A percentile compares a stretch with the other conserved stretches of the same genome.
These are phyloP conservation scores for Elongisporangium anandrum DNA, from an alignment of 352 stramenopile genomes.

Conservation along the genomic window DNA sequence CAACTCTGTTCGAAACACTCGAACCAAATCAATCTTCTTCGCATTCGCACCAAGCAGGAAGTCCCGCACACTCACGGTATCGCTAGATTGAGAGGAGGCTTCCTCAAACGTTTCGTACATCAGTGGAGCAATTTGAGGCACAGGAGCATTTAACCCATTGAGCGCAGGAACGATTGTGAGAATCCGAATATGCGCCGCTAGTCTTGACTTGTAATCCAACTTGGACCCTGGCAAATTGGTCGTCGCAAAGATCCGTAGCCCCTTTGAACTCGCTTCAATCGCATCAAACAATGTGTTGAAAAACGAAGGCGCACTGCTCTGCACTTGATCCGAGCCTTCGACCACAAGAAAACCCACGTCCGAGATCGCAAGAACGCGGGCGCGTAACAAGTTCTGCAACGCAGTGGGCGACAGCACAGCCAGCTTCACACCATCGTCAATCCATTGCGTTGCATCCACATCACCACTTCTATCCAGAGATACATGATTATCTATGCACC, in stretches of 20 bases:
- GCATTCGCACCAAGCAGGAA: constrained; percentile 67
- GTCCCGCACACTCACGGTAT: constrained; percentile 32
- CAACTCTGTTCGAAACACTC: constrained; percentile 53
- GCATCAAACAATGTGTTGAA: constrained; percentile 32
- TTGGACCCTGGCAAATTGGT: constrained; percentile 41
- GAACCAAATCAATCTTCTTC: constrained; percentile 65
- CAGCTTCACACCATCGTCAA: constrained; percentile 22
- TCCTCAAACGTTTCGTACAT: constrained; percentile 44
- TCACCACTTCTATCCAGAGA: constrained; percentile 1
- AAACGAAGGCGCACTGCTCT: constrained; percentile 54
- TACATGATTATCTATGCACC: constrained; percentile 23
- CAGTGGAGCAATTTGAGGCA: constrained; percentile 28
- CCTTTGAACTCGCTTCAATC: constrained; percentile 12
- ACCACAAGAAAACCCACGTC: constrained; percentile 50
- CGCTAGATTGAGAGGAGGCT: background rate
- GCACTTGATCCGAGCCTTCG: constrained; percentile 62
- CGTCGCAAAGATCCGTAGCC: constrained; percentile 55
- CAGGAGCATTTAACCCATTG: constrained; percentile 5
- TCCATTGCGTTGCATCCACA: constrained; percentile 7
- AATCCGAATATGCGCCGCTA: constrained; percentile 41
- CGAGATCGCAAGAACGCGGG: constrained; percentile 12
- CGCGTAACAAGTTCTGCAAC: constrained; percentile 37
- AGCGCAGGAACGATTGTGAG: constrained; percentile 58
- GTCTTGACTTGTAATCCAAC: constrained; percentile 26
- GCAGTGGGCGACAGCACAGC: constrained; percentile 41